A percentile compares a stretch with the other conserved stretches of the same genome.
phyloP scores from a whole-genome alignment of 2,329 filamentous ascomycete species.

The Diaporthe vexans region DNA sequence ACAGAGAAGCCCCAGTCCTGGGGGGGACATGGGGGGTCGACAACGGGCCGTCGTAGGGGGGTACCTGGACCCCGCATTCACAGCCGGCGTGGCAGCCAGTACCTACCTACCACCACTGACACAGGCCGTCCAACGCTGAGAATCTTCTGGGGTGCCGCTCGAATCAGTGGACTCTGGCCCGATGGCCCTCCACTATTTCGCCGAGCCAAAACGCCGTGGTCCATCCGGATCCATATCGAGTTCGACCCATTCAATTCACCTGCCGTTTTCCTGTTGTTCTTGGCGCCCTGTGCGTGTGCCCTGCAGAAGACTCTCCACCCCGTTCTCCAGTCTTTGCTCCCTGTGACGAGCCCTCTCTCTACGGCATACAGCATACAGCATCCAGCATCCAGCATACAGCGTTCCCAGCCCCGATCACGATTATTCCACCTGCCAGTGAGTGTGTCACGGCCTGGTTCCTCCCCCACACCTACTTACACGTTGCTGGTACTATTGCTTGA shows the following conservation, averaged over 20 bases:
- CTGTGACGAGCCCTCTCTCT: slow-evolving; percentile 32
- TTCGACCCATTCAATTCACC: slow-evolving; percentile 41
- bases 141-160: slow-evolving; percentile 28
- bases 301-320: slow-evolving; percentile 35
- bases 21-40: slow-evolving; percentile 27
- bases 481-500: background rate
- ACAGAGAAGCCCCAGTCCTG: slow-evolving; percentile 20
- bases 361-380: too few relatives aligned
- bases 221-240: slow-evolving; percentile 54
- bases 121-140: background rate
- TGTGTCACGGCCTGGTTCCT: background rate
- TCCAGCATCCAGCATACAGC: too few relatives aligned
- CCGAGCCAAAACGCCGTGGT: slow-evolving; percentile 69
- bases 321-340: slow-evolving; percentile 43
- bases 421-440: slow-evolving; percentile 12
- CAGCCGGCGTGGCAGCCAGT: background rate
- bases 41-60: slow-evolving; percentile 32
- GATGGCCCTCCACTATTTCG: slow-evolving; percentile 67
- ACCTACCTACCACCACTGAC: slow-evolving; percentile 10
- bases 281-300: slow-evolving; percentile 34
- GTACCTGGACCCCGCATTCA: background rate
- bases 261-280: slow-evolving; percentile 38
- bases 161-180: slow-evolving; percentile 47
- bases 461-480: background rate
- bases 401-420: slow-evolving; percentile 25